Evolutionary conservation across 768 basidiomycete genomes (phyloP), one percentile per base, ranked within the genome.

Genomic region (Leccinum uliginosum): DNA sequence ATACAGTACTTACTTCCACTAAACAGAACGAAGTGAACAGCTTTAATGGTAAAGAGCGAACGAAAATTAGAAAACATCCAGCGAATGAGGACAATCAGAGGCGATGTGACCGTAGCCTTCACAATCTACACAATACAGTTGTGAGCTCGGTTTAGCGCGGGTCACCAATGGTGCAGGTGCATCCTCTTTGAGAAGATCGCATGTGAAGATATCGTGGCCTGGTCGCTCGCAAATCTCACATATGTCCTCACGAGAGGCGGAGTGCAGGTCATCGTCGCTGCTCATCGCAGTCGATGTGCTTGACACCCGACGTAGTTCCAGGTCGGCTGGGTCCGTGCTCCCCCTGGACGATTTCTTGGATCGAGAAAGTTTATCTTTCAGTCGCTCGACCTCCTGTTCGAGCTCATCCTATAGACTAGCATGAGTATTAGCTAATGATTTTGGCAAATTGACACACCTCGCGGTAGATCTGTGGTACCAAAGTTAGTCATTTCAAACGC

Each of bases 191-290:
- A 92, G 77, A 50, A 91, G 79, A 57, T 85, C 84, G 68, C 93
- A 94, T 38, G 81, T 86, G 71, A 93, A 91, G 49, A 93, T 86
- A 65, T 93, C 91, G 66, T 95, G 93, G 2, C 89, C 91, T 0
- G 84, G 83, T 61, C 82, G 79, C 69, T 92, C 91, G 73, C 92
- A 94, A 46, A 93, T 87, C 69, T 95, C 93, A 73, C 93, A 95
- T 4, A 86, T 78, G 30, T 76, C 74, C 55, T 76, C 74, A n/a
- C 51, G 65, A n/a, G 58, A 49, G 46, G 57, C 29, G 35, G 66
- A 64, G 34, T 58, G 60, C 24, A 63, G 57, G 21, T 68, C 62
- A 10, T 67, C 62, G 38, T 63, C 59, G 30, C 58, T 66, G 44
- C 53, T 69, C 21, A 68, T 60, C 38, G 67, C 64, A n/a, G 60